Base-by-base conservation (phyloP, 371 early-diverging fungal species). In the Homolaphlyctis polyrhiza region DNA sequence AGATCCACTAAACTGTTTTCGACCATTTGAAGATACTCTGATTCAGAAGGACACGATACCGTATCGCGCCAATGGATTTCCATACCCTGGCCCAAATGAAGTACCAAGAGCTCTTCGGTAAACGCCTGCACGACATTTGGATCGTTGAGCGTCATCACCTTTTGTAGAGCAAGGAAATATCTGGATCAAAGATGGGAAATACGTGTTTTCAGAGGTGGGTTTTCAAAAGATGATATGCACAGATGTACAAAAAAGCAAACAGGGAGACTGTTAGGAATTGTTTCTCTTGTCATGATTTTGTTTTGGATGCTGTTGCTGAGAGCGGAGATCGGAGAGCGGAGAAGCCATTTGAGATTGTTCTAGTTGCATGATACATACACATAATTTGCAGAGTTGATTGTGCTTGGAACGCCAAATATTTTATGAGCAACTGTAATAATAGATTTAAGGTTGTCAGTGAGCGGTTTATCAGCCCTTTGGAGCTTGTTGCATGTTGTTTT, bases 81-180 rank as follows among this genome's bases (percentile, higher is more conserved):
- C 86, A 91, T 90, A 33, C 97, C 98, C 79, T 98, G 98, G 2
- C 98, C 98, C 47, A 86, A 79, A 70, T 98, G 98, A 62, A 96
- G 73, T 58, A 91, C 88, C 47, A 95, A 57, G 28, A 98, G 67
- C 73, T 98, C 97, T 60, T 92, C 91, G 0, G 94, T 89, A 69
- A 91, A 96, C 51, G 94, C 89, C 2, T 80, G 67, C 5, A 95
- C 84, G 72, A 91, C 79, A 28, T 72, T 63, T 0, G 91, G 83
- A 16, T 87, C 84, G 18, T 85, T 72, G 55, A 98, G 74, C 63
- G 79, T 81, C 67, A 74, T 43, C 8, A 94, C 70, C 61, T 96
- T 90, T 35, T 88, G 74, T 18, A 96, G 73, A 0, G 97, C 96
- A 32, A 94, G 71, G 69, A 96, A 96, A 71, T 95, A 96, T 5